Percentiles rank a stretch among this genome's conserved stretches.
phyloP scores from a whole-genome alignment of 2,329 filamentous ascomycete genomes.

The Seiridium unicorne region DNA sequence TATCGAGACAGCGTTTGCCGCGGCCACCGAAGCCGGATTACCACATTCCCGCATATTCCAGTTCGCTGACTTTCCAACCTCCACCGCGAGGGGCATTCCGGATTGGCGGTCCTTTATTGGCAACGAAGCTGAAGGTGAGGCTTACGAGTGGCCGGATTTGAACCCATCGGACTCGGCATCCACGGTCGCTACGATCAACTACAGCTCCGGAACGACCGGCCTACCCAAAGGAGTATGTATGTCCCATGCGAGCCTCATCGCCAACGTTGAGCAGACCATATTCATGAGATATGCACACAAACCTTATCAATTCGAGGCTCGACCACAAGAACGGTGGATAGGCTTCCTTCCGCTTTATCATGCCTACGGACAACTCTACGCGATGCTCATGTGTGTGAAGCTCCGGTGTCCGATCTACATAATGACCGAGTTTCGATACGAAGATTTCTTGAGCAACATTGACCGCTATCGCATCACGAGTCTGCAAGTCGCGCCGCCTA shows the following conservation, averaged over 20 bases:
- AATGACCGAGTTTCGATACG: conserved; percentile 55
- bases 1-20: conserved; percentile 40
- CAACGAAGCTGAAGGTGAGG: conserved; percentile 24
- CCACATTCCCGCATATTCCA: conserved; percentile 42
- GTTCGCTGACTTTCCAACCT: conserved; percentile 40
- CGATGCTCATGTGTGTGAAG: conserved; percentile 44
- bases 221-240: conserved; percentile 11
- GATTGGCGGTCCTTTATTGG: conserved; percentile 42
- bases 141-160: conserved; percentile 41
- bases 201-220: conserved; percentile 11
- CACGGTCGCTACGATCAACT: conserved; percentile 25
- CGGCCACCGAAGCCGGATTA: conserved; percentile 34
- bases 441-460: conserved; percentile 49
- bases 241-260: conserved; percentile 11
- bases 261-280: conserved; percentile 46
- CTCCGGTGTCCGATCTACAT: conserved; percentile 49
- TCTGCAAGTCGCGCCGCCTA: conserved; percentile 54
- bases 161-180: conserved; percentile 29
- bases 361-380: conserved; percentile 54
- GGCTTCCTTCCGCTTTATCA: conserved; percentile 68
- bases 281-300: conserved; percentile 40
- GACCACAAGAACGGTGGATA: conserved; percentile 46
- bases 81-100: conserved; percentile 27
- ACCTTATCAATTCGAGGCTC: conserved; percentile 31
- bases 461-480: conserved; percentile 51